Evolutionary conservation across 441 rosid species (phyloP).

Genomic region (Cnidoscolus chayamansa): DNA sequence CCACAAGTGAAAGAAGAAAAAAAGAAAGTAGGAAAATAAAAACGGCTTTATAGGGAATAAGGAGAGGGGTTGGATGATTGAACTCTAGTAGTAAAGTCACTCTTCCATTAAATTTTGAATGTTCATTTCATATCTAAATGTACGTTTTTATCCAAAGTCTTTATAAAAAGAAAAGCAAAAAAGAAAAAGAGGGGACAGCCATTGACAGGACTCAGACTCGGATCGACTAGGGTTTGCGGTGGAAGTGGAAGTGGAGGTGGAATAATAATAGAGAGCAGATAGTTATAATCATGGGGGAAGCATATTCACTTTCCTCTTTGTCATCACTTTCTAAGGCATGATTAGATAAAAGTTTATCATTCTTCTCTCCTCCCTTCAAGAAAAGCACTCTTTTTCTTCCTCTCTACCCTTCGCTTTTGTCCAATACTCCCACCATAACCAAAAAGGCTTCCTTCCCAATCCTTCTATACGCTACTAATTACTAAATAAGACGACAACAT

Average conservation of each 20-base stretch:
- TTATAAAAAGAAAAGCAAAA: constrained; percentile 16
- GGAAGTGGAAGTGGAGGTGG: constrained; percentile 57
- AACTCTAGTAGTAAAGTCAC: constrained; percentile 32
- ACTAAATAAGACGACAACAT: background rate
- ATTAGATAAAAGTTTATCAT: constrained; percentile 62
- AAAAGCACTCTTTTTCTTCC: background rate
- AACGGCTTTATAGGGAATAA: constrained; percentile 65
- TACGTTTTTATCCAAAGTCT: constrained; percentile 4
- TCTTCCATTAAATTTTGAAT: constrained; percentile 27
- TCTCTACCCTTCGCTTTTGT: constrained; percentile 22
- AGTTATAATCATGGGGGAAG: constrained; percentile 59
- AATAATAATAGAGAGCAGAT: constrained; percentile 37
- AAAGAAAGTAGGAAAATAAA: constrained; percentile 11
- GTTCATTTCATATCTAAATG: constrained; percentile 9
- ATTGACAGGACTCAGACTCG: constrained; percentile 41
- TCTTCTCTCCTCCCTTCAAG: constrained; percentile 33
- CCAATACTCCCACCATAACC: constrained; percentile 16
- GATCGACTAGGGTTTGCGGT: constrained; percentile 45
- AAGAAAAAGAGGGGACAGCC: constrained; percentile 16
- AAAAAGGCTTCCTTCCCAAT: constrained; percentile 40
- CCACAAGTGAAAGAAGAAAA: constrained; percentile 40
- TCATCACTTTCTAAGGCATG: constrained; percentile 85
- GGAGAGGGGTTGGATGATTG: constrained; percentile 52
- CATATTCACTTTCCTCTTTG: constrained; percentile 80
- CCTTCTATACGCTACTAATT: constrained; percentile 23